phyloP scores from a whole-genome alignment of 768 basidiomycete genomes.

The Naganishia randhawae region DNA sequence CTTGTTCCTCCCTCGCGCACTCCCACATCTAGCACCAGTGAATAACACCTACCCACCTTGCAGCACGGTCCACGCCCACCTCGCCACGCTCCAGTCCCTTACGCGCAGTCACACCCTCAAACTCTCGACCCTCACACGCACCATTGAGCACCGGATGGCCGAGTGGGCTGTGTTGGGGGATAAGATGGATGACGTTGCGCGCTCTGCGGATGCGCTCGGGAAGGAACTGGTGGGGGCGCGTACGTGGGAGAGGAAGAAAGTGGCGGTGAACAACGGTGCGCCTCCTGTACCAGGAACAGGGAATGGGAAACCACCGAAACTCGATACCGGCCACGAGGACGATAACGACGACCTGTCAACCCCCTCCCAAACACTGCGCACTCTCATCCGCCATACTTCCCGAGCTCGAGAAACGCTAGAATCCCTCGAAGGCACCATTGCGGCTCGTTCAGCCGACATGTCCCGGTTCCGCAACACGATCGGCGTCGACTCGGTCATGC shows the following conservation, averaged over 20 bases:
- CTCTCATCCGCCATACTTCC: background rate
- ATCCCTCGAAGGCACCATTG: background rate
- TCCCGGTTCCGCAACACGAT: background rate
- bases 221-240: background rate
- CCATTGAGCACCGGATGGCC: slow-evolving; percentile 13
- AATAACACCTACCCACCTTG: background rate
- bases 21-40: background rate
- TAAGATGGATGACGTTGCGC: background rate
- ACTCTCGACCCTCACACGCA: slow-evolving; percentile 5
- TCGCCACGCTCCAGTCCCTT: background rate
- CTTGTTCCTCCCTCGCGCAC: background rate
- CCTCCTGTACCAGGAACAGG: background rate
- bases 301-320: background rate
- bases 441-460: background rate
- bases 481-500: background rate
- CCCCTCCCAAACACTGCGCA: background rate
- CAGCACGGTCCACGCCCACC: background rate
- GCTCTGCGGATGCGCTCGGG: background rate
- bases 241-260: background rate
- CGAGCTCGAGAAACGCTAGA: background rate
- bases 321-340: background rate
- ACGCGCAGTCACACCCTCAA: slow-evolving; percentile 10
- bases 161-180: slow-evolving; percentile 1
- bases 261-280: no score
- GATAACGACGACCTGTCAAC: background rate